Conservation (phyloP, 345 rosid species). For the Rhodamnia argentea region DNA sequence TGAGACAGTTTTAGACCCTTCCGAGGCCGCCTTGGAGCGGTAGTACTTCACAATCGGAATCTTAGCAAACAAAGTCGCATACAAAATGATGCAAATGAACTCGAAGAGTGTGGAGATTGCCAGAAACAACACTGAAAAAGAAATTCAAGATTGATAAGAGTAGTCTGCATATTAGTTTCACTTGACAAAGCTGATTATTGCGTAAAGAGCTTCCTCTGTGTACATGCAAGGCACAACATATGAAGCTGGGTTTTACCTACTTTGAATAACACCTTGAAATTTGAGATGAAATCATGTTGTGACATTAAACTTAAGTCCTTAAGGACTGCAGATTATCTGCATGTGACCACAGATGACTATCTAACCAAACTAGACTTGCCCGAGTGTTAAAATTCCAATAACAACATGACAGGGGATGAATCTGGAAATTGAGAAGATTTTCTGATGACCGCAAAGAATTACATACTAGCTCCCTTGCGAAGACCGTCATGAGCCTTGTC, state of each 20-base stretch:
- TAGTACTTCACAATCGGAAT: constrained; percentile 75
- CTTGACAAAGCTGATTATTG: neutral
- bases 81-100: constrained; percentile 52
- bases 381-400: neutral
- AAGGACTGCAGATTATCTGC: neutral
- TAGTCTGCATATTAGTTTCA: neutral
- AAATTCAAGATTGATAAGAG: neutral
- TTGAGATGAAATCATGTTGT: neutral
- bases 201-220: neutral
- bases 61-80: constrained; percentile 56
- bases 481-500: constrained; percentile 52
- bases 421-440: neutral
- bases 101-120: constrained; percentile 60
- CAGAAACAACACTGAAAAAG: constrained; percentile 60
- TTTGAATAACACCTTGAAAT: neutral
- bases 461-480: constrained; percentile 81
- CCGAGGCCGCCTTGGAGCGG: constrained; percentile 71
- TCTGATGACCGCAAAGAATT: neutral
- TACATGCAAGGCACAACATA: neutral
- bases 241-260: neutral
- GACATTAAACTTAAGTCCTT: neutral
- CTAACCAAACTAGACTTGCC: neutral
- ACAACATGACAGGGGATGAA: neutral
- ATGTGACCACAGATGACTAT: neutral
- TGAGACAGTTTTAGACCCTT: constrained; percentile 79